A percentile compares a stretch with the other conserved stretches of the same genome.
These are phyloP conservation scores for Cornus kousa DNA, from an alignment of 148 eudicot species.

Conservation along the genomic window DNA sequence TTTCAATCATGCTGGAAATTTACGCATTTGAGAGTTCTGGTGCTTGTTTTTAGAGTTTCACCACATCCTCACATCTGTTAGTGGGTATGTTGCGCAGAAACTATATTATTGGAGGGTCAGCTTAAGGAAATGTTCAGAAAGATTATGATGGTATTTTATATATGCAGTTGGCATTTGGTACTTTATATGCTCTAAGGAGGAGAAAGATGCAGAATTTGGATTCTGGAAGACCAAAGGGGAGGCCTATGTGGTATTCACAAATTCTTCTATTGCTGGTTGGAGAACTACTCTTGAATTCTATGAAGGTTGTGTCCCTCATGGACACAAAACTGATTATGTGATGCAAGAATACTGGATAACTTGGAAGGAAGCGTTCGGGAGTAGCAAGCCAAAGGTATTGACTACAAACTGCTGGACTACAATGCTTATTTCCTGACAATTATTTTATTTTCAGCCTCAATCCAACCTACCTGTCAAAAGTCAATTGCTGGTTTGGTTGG, in stretches of 20 bases:
- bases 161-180: conserved; percentile 51
- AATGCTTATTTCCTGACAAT: conserved; percentile 8
- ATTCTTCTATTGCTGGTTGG: conserved; percentile 49
- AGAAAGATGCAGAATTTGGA: conserved; percentile 34
- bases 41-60: not conserved
- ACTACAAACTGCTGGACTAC: not conserved
- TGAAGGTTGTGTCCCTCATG: conserved; percentile 35
- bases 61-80: not conserved
- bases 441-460: conserved; percentile 19
- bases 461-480: conserved; percentile 30
- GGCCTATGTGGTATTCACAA: conserved; percentile 35
- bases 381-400: conserved; percentile 36
- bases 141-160: not conserved
- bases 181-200: conserved; percentile 25
- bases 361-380: conserved; percentile 6
- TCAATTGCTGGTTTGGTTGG: conserved; percentile 44
- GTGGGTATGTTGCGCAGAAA: not conserved
- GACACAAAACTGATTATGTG: conserved; percentile 46
- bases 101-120: not conserved
- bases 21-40: not conserved
- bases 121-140: not conserved
- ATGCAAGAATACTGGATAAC: conserved; percentile 60
- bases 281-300: conserved; percentile 54
- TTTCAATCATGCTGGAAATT: not conserved
- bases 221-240: conserved; percentile 52